Conservation (phyloP, 2,329 filamentous ascomycete species). For the Aspergillus spinulosporus region DNA sequence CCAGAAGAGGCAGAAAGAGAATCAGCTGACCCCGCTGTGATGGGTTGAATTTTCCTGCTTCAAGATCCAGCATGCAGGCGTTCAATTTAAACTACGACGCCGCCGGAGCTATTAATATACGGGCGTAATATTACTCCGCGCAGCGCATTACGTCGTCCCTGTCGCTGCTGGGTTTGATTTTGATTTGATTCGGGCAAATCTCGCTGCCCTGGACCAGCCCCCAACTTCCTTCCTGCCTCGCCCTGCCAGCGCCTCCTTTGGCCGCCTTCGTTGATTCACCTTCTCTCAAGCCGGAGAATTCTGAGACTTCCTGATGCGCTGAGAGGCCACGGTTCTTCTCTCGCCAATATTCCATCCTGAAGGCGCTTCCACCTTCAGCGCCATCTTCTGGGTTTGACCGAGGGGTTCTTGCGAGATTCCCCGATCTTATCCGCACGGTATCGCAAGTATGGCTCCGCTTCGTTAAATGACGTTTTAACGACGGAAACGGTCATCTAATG, state of each 20-base stretch:
- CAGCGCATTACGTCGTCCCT: constrained; percentile 3
- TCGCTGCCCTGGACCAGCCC: constrained; percentile 8
- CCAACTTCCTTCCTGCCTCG: constrained; percentile 8
- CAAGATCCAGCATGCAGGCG: constrained; percentile 3
- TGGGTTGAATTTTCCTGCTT: constrained; percentile 15
- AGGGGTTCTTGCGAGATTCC: constrained; percentile 13
- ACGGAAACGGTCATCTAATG: constrained; percentile 12
- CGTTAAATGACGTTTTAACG: constrained; percentile 10
- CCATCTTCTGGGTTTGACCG: constrained; percentile 18
- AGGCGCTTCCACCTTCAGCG: constrained; percentile 14
- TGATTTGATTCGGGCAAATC: constrained; percentile 11
- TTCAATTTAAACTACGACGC: background rate
- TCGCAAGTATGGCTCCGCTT: constrained; percentile 6
- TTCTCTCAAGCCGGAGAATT: background rate
- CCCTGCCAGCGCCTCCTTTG: background rate
- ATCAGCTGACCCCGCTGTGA: constrained; percentile 27
- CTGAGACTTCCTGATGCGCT: background rate
- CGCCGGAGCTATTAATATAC: constrained; percentile 7
- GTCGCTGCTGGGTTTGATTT: background rate
- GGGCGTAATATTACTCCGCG: constrained; percentile 9
- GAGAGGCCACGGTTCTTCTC: background rate
- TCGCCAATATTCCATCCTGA: constrained; percentile 5
- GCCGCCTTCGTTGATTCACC: background rate
- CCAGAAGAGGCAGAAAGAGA: constrained; percentile 2
- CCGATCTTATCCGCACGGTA: constrained; percentile 19